Percentiles rank a stretch among this genome's conserved stretches.
Evolutionary conservation across 2,329 filamentous ascomycete genomes (phyloP).

Genomic region (Monilinia vaccinii-corymbosi): DNA sequence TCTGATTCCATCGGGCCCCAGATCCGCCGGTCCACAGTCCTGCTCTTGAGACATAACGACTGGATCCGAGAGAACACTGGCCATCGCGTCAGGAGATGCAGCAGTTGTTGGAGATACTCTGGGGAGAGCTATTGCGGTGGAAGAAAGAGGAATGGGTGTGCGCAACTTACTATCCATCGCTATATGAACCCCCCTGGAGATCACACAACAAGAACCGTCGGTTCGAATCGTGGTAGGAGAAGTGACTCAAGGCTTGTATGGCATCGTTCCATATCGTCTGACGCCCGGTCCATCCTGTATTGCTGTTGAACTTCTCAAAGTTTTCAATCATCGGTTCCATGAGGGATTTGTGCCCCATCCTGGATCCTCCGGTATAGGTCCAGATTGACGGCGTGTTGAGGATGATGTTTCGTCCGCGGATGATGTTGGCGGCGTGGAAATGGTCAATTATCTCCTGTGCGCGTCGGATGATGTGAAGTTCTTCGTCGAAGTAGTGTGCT

Average conservation of each 20-base stretch:
- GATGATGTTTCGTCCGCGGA: neutral
- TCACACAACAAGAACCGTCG: slow-evolving; percentile 7
- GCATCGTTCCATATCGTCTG: neutral
- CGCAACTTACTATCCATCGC: slow-evolving; percentile 5
- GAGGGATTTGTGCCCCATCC: neutral
- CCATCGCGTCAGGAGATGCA: neutral
- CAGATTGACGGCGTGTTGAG: slow-evolving; percentile 7
- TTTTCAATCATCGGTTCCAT: slow-evolving; percentile 12
- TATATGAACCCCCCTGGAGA: slow-evolving; percentile 8
- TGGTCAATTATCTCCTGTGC: slow-evolving; percentile 5
- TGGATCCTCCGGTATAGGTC: neutral
- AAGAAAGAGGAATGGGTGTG: too few species aligned
- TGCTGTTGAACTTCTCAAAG: slow-evolving; percentile 12
- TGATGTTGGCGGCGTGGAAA: neutral
- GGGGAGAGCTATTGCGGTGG: too few species aligned
- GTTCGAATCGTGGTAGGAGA: slow-evolving; percentile 8
- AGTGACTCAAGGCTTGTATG: slow-evolving; percentile 11
- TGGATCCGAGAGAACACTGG: slow-evolving; percentile 8
- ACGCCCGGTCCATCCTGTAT: neutral
- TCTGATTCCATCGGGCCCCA: slow-evolving; percentile 8
- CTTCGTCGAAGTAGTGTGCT: slow-evolving; percentile 1
- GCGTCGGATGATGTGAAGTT: neutral
- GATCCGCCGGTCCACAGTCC: slow-evolving; percentile 5
- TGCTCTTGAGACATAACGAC: slow-evolving; percentile 6
- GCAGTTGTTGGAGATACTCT: neutral